Conservation (phyloP, 2,329 filamentous ascomycete genomes). For the Beauveria brongniartii region DNA sequence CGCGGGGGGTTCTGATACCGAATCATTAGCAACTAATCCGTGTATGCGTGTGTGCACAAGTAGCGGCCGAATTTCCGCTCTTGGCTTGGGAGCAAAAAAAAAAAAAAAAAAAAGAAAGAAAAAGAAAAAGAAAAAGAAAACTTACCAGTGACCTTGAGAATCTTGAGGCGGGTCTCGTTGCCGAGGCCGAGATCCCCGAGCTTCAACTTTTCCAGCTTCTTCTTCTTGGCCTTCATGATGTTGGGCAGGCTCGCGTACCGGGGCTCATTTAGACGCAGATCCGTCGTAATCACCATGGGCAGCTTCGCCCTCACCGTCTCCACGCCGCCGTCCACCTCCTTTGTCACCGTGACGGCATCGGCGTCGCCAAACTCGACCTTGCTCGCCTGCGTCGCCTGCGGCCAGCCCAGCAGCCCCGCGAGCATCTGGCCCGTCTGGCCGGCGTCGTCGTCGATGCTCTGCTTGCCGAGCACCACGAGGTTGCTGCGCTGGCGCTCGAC, state of each 20-base stretch:
- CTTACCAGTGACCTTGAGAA: slow-evolving; percentile 77
- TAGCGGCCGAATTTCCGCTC: not conserved
- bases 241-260: slow-evolving; percentile 92
- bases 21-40: not conserved
- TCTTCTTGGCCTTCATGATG: slow-evolving; percentile 99
- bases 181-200: slow-evolving; percentile 75
- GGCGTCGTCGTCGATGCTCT: slow-evolving; percentile 95
- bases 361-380: slow-evolving; percentile 68
- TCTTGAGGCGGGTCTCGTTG: slow-evolving; percentile 70
- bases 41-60: not conserved
- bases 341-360: slow-evolving; percentile 66
- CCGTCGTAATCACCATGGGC: slow-evolving; percentile 91
- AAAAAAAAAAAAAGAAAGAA: not conserved
- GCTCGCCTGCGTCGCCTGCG: slow-evolving; percentile 88
- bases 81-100: not conserved
- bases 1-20: slow-evolving; percentile 59
- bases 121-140: slow-evolving; percentile 17
- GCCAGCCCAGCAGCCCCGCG: slow-evolving; percentile 83
- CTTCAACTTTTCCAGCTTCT: slow-evolving; percentile 89
- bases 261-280: slow-evolving; percentile 89
- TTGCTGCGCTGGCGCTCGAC: slow-evolving; percentile 82
- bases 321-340: slow-evolving; percentile 91
- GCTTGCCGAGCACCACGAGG: slow-evolving; percentile 89
- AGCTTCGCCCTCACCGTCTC: slow-evolving; percentile 82
- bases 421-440: slow-evolving; percentile 98